Evolutionary conservation across 352 stramenopile species (phyloP).

Genomic region (Globisporangium middletonii): DNA sequence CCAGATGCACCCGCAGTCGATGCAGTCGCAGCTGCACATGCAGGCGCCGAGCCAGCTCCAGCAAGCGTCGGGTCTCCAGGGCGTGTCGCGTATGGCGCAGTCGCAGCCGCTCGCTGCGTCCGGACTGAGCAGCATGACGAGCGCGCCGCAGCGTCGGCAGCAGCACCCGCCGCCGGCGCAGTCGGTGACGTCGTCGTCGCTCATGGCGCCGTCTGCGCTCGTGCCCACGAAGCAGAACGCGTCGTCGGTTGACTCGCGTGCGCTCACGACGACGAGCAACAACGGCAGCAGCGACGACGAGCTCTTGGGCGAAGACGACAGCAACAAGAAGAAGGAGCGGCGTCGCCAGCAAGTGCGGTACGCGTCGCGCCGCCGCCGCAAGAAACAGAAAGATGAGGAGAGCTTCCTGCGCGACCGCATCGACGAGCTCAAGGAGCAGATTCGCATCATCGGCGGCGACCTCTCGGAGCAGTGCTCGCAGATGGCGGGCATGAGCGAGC

Average conservation of each 20-base stretch:
- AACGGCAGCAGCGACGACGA: constrained; percentile 63
- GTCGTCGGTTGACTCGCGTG: constrained; percentile 29
- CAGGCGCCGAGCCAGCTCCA: constrained; percentile 13
- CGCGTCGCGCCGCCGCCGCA: constrained; percentile 67
- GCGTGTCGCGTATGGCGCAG: constrained; percentile 8
- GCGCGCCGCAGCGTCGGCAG: constrained; percentile 1
- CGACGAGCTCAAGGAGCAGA: constrained; percentile 80
- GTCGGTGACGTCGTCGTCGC: constrained; percentile 17
- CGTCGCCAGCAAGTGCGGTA: constrained; percentile 75
- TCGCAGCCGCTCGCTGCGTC: too few species aligned
- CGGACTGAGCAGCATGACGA: neutral
- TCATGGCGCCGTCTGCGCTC: constrained; percentile 27
- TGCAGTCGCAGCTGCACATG: constrained; percentile 16
- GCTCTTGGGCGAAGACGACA: constrained; percentile 40
- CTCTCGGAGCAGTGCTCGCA: constrained; percentile 73
- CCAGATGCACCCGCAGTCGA: constrained; percentile 14
- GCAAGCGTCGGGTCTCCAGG: constrained; percentile 10
- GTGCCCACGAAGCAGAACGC: constrained; percentile 27
- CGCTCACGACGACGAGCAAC: constrained; percentile 38
- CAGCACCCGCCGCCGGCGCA: constrained; percentile 12
- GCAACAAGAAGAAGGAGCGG: constrained; percentile 76
- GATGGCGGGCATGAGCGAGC: constrained; percentile 78
- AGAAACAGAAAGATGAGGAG: constrained; percentile 84
- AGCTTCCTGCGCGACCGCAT: constrained; percentile 76
- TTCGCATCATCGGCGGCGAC: constrained; percentile 74